Evolutionary conservation across 176 grass and related monocot species (phyloP), one percentile per base, ranked within the genome.

Genomic region (Puya raimondii): DNA sequence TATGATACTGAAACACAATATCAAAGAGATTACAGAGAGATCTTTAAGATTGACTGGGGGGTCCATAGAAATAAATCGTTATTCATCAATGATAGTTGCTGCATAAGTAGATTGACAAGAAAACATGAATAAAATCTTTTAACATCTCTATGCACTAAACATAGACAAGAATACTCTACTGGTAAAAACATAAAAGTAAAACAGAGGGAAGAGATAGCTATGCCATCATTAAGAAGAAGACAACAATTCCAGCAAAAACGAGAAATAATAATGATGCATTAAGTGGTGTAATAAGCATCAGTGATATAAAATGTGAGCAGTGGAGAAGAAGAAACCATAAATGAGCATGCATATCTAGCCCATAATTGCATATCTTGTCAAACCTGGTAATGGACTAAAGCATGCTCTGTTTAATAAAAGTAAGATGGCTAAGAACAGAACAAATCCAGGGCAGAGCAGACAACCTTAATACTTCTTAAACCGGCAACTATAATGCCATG

Each of bases 401-500:
- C 56, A 61, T 61, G 16, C 1, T 22, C 1, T 59, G 21, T 61
- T 22, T 10, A 10, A 61, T 61, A 18, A 61, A 22, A 61, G 21
- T 7, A n/a, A 61, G 56, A 22, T 22, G 10, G n/a, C 56, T 61
- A 20, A 73, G 16, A 25, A 64, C 3, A 18, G 3, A 70, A 47
- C 77, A 72, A 77, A 27, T 69, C 2, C 42, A 10, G 63, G 66
- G 22, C 79, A 70, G 33, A 68, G 66, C 22, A 77, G n/a, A 21
- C 68, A 78, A 99, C 95, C 95, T 94, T 99, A 80, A 99, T 99
- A 23, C 85, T 86, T 84, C 87, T 89, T 77, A 99, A 93, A 84
- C 95, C 95, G 78, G 95, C 95, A 78, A 99, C 95, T 50, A 87
- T 64, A 75, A 99, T 93, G 71, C 95, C 95, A 84, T 94, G 95